Percentiles rank a stretch among this genome's conserved stretches.
Evolutionary conservation across 2,329 filamentous ascomycete species (phyloP).

Genomic region (Neonectria hederae): DNA sequence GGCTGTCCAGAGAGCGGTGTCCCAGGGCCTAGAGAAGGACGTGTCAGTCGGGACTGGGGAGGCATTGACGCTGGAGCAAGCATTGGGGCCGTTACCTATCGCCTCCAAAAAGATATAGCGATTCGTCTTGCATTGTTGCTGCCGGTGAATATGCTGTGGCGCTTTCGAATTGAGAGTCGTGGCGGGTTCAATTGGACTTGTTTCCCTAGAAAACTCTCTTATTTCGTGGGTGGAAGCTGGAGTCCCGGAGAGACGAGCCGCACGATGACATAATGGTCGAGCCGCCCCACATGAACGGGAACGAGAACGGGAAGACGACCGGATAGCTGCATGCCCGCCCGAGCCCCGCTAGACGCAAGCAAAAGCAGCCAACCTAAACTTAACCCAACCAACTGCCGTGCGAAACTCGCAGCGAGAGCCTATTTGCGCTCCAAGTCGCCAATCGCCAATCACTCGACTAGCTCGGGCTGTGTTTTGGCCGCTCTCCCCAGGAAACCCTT

Average conservation of each 20-base stretch:
- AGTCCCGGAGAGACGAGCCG: neutral
- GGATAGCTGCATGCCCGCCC: slow-evolving; percentile 1
- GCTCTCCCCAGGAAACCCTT: no score
- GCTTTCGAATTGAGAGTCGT: slow-evolving; percentile 4
- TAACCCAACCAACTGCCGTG: neutral
- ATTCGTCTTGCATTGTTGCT: slow-evolving; percentile 27
- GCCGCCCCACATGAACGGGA: neutral
- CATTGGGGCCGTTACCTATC: slow-evolving; percentile 46
- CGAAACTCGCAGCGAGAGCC: neutral
- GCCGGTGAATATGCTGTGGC: neutral
- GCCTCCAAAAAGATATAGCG: slow-evolving; percentile 53
- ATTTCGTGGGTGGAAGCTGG: neutral
- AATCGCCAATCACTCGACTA: neutral
- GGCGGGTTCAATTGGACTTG: neutral
- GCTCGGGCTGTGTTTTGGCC: neutral
- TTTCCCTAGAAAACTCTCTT: neutral
- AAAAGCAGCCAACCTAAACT: slow-evolving; percentile 8
- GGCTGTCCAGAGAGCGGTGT: slow-evolving; percentile 68
- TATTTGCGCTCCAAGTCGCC: neutral
- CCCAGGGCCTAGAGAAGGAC: slow-evolving; percentile 62
- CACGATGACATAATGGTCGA: slow-evolving; percentile 17
- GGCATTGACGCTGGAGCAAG: neutral
- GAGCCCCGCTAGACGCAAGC: slow-evolving; percentile 6
- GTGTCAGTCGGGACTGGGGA: neutral
- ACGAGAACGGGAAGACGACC: neutral